Base-by-base conservation (phyloP, 148 eudicot genomes). In the Tetragonia tetragonoides region DNA sequence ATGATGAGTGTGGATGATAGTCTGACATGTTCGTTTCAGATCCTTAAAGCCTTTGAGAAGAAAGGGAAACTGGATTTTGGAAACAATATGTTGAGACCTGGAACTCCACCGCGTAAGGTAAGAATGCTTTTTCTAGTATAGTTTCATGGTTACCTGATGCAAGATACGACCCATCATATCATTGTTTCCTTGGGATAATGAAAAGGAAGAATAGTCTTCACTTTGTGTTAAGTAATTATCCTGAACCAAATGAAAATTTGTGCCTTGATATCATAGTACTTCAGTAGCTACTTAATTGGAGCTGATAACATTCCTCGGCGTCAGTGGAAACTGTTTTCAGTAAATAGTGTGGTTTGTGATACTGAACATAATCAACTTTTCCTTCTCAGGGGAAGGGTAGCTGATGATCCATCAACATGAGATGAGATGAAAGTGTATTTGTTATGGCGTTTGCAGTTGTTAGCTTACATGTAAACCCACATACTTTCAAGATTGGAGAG, bases 1-100 rank as follows among this genome's bases (percentile, higher is more conserved):
- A 88, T 90, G 94, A 87, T 90, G 94, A 90, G 94, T 66, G 94
- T 90, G 75, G 94, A 90, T 81, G 94, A 90, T 77, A 79, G 87
- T 17, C 77, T 90, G 73, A 90, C 92, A n/a, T 90, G 94, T 47
- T 90, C 94, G 68, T 90, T 90, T 76, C 92, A 90, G 83, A 90
- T 90, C 64, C 89, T 90, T 17, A 87, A 89, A 83, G 82, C 92
- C 44, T 88, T 86, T 47, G 92, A 88, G 64, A 90, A 90, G 87
- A 90, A 90, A 79, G 90, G 90, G 51, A 89, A 87, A 79, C 4
- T 76, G 66, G 92, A 89, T 59, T 88, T 90, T 82, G 90, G 88
- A 23, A 87, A 86, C 74, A 81, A 77, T 75, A 79, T 62, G 79
- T 53, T 79, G 76, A 87, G 94, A 81, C 94, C 94, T 20, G 92